Evolutionary conservation across 495 filamentous ascomycete genomes (phyloP).

Genomic region (Neurospora sp.): DNA sequence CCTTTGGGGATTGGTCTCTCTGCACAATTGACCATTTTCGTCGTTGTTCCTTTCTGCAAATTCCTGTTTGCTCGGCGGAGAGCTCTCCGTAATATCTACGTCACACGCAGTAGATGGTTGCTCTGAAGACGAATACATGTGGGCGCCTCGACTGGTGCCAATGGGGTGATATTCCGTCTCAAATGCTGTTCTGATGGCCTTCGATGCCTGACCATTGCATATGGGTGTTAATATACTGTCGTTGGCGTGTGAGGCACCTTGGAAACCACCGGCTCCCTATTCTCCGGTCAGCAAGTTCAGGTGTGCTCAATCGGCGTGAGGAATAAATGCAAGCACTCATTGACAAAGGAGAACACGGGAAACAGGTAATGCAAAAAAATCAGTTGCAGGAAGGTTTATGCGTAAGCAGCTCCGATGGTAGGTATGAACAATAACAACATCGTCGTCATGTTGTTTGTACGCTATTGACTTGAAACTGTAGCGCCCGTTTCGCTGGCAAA

Average conservation of each 20-base stretch:
- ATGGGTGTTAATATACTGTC: not conserved
- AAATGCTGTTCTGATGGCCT: not conserved
- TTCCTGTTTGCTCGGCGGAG: not conserved
- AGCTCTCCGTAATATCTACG: not conserved
- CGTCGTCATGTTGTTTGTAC: not conserved
- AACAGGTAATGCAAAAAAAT: not conserved
- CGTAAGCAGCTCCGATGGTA: not conserved
- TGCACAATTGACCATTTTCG: not conserved
- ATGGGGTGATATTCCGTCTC: not conserved
- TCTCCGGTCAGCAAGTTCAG: not conserved
- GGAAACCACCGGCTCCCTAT: not conserved
- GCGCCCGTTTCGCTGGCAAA: not conserved
- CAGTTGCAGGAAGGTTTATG: not conserved
- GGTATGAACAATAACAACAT: not conserved
- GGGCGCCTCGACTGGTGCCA: not conserved
- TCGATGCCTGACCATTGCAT: not conserved
- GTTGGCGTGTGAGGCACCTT: not conserved
- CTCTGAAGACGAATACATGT: not conserved
- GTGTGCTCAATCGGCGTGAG: not conserved
- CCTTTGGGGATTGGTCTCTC: not conserved
- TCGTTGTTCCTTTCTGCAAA: not conserved
- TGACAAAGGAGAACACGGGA: not conserved
- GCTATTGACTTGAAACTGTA: not conserved
- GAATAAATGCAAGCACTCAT: not conserved
- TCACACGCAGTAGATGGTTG: not conserved